Evolutionary conservation across 2,329 filamentous ascomycete genomes (phyloP).

Genomic region (Escovopsis sp.): DNA sequence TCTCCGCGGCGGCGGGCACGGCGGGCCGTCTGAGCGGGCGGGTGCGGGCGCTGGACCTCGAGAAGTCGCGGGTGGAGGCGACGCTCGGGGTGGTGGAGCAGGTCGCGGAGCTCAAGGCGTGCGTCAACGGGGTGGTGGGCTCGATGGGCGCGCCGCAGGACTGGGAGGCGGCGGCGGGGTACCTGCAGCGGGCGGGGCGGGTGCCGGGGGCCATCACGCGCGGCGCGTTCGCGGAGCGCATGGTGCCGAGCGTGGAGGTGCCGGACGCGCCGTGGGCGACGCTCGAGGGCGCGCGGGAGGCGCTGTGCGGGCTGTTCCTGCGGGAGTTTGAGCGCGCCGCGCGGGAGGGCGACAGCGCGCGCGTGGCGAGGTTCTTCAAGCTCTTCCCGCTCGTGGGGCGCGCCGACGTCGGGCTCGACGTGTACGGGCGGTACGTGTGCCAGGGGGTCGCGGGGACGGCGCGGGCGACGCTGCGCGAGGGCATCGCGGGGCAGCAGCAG

Average conservation of each 20-base stretch:
- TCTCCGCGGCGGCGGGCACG: conserved; percentile 71
- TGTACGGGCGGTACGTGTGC: conserved; percentile 92
- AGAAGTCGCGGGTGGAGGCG: conserved; percentile 82
- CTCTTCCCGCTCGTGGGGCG: conserved; percentile 87
- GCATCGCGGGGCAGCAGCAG: conserved; percentile 26
- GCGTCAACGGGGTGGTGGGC: conserved; percentile 82
- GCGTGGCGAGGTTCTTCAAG: conserved; percentile 95
- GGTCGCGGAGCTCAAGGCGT: conserved; percentile 92
- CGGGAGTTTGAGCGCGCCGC: conserved; percentile 91
- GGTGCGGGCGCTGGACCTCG: conserved; percentile 75
- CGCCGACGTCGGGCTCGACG: conserved; percentile 77
- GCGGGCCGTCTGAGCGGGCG: conserved; percentile 74
- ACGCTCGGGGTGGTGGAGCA: conserved; percentile 89
- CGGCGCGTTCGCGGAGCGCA: conserved; percentile 76
- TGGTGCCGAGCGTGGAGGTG: conserved; percentile 91
- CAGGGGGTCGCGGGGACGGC: conserved; percentile 82
- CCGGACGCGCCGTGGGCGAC: conserved; percentile 83
- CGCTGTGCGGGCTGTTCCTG: conserved; percentile 77
- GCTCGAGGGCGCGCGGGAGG: conserved; percentile 74
- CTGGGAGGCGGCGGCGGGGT: conserved; percentile 91
- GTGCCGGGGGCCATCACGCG: conserved; percentile 69
- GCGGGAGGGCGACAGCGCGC: conserved; percentile 69
- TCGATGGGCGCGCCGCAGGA: conserved; percentile 97
- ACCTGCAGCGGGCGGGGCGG: conserved; percentile 68
- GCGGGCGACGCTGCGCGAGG: conserved; percentile 63